Evolutionary conservation across 352 stramenopile species (phyloP), one percentile per base, ranked within the genome.

Genomic region (Pythium pyrilobum): DNA sequence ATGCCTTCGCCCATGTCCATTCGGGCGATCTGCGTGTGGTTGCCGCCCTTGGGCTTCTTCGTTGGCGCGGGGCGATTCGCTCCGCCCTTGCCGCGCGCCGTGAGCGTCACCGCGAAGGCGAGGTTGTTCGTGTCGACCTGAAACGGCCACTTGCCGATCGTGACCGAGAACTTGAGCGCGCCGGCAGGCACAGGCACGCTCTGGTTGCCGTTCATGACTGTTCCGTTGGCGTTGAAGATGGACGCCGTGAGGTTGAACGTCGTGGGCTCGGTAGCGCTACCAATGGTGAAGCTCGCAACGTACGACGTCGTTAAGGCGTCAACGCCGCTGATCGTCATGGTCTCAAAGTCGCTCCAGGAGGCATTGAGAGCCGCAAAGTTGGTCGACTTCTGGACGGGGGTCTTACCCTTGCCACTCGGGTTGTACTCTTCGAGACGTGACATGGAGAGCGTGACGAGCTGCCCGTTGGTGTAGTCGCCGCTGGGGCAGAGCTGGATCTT

Each of bases 101-200:
- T 71, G 21, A 83, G 20, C 31, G 44, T 28, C 10, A 83, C 44
- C 31, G 57, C 52, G 36, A 83, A 67, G 16, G 42, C 36, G 5
- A 77, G 32, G 0, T 23, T 55, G 48, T 80, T 78, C 27, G 20
- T 27, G 7, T 25, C 0, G 11, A 25, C 18, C 4, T 25, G 11
- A 51, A 79, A 80, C 21, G 56, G 50, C 72, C 72, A 81, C 3
- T 13, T 10, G 4, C 23, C 23, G 11, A 81, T 66, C 18, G 61
- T 51, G 20, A 79, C 44, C 3, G 67, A 62, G 60, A 82, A 79
- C 43, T 77, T 82, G 25, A 82, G 44, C 1, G 60, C 64, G 21
- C 67, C 72, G 1, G 64, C 67, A 28, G 69, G 67, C 1, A 82
- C 62, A 12, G 32, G 37, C 11, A 82, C 24, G 3, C 15, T 56